A percentile compares a stretch with the other conserved stretches of the same genome.
Evolutionary conservation across 1,284 basidiomycete genomes (phyloP).

Genomic region (Heliocybe sulcata): DNA sequence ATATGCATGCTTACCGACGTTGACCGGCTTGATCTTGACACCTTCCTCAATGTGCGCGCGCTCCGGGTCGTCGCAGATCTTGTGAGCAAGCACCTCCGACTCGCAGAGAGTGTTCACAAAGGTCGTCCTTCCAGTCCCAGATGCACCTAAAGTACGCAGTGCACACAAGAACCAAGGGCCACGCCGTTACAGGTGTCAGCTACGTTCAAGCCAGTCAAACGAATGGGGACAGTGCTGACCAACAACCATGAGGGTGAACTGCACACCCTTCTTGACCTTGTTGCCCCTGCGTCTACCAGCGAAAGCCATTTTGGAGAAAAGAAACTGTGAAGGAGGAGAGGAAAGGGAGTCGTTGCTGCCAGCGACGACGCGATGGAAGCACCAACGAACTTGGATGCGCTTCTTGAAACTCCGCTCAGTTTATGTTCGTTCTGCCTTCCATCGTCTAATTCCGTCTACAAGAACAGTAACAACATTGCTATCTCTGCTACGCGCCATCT

Average conservation of each 20-base stretch:
- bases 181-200: conserved; percentile 5
- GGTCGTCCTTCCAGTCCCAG: conserved; percentile 93
- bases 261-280: conserved; percentile 96
- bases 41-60: conserved; percentile 93
- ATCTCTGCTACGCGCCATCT: neutral
- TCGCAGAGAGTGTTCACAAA: conserved; percentile 99
- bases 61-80: conserved; percentile 80
- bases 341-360: neutral
- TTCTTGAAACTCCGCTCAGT: conserved; percentile 4
- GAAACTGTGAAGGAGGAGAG: neutral
- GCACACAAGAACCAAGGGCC: conserved; percentile 13
- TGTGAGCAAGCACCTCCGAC: conserved; percentile 82
- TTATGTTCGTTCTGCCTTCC: neutral
- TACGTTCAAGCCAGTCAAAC: neutral
- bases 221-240: conserved; percentile 42
- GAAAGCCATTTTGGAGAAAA: conserved; percentile 59
- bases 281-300: conserved; percentile 85
- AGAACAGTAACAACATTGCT: neutral
- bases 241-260: conserved; percentile 94
- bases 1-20: conserved; percentile 65
- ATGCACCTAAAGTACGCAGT: conserved; percentile 60
- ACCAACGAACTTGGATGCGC: neutral
- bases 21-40: conserved; percentile 93
- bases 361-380: conserved; percentile 1
- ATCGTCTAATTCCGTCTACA: neutral